Percentiles rank a stretch among this genome's conserved stretches.
Conservation (phyloP, 1,139 yeast genomes). For the Kodamaea suecica region DNA sequence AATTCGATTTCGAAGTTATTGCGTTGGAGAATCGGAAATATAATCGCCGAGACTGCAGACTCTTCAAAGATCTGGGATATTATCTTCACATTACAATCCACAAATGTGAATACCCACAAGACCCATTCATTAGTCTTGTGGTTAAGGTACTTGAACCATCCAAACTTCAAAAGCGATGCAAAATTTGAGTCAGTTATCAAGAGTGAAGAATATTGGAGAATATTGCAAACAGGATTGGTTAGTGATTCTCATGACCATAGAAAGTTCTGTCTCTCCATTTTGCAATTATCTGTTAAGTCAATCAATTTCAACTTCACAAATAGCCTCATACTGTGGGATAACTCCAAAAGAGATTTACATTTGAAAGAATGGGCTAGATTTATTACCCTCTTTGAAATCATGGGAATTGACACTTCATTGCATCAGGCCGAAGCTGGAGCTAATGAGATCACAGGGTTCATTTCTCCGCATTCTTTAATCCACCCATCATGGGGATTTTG, state of each 20-base stretch:
- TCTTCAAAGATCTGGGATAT: conserved; percentile 42
- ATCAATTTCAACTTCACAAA: conserved; percentile 39
- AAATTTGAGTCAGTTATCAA: conserved; percentile 34
- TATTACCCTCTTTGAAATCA: conserved; percentile 71
- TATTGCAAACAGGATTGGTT: conserved; percentile 55
- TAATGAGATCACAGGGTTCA: conserved; percentile 55
- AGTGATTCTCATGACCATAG: conserved; percentile 65
- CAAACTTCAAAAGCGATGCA: conserved; percentile 15
- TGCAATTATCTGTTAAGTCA: conserved; percentile 57
- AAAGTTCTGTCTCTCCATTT: conserved; percentile 66
- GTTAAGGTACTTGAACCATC: conserved; percentile 46
- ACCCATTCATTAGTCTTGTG: conserved; percentile 52
- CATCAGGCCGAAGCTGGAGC: conserved; percentile 84
- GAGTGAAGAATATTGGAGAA: conserved; percentile 51
- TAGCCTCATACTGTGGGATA: conserved; percentile 49
- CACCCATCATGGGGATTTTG: conserved; percentile 75
- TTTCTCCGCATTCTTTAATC: conserved; percentile 50
- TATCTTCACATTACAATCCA: conserved; percentile 33
- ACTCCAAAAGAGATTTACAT: conserved; percentile 23
- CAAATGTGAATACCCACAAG: conserved; percentile 29
- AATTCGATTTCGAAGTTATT: conserved; percentile 34
- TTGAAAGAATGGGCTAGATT: conserved; percentile 68
- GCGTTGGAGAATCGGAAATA: conserved; percentile 47
- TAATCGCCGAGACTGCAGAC: conserved; percentile 23
- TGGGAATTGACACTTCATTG: conserved; percentile 81